phyloP scores from a whole-genome alignment of 306 rosid species.

The Myrica gale region DNA sequence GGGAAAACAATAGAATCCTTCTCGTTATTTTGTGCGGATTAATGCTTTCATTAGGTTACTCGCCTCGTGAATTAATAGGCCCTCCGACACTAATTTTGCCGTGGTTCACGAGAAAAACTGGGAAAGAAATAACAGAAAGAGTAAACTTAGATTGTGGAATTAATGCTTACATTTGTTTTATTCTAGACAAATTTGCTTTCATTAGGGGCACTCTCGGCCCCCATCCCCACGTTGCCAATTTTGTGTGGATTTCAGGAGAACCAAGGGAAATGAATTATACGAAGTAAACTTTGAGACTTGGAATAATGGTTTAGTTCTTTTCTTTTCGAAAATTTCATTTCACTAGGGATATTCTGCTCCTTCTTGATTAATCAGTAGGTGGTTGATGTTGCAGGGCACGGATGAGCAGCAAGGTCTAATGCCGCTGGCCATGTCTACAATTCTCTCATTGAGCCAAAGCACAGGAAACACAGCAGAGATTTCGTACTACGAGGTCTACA shows the following conservation, averaged over 20 bases:
- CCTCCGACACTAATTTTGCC: no score
- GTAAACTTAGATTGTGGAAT: neutral
- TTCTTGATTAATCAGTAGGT: slow-evolving; percentile 6
- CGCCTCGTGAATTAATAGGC: no score
- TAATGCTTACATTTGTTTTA: neutral
- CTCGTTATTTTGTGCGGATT: neutral
- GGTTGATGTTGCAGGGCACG: slow-evolving; percentile 62
- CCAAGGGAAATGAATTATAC: no score
- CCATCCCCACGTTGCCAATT: neutral
- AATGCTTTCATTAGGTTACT: no score
- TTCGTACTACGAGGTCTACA: slow-evolving; percentile 85
- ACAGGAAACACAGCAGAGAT: slow-evolving; percentile 59
- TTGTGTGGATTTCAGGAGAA: neutral
- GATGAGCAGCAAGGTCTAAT: slow-evolving; percentile 78
- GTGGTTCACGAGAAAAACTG: neutral
- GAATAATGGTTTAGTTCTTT: neutral
- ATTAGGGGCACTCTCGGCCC: neutral
- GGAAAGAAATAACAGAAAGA: neutral
- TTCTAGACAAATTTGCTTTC: neutral
- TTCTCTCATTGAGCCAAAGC: slow-evolving; percentile 56
- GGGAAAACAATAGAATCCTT: neutral
- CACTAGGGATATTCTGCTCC: neutral
- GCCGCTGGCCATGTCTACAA: slow-evolving; percentile 63
- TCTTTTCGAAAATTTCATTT: neutral
- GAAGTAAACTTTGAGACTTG: neutral